phyloP scores from a whole-genome alignment of 2,329 filamentous ascomycete genomes.

The Aspergillus sp. region DNA sequence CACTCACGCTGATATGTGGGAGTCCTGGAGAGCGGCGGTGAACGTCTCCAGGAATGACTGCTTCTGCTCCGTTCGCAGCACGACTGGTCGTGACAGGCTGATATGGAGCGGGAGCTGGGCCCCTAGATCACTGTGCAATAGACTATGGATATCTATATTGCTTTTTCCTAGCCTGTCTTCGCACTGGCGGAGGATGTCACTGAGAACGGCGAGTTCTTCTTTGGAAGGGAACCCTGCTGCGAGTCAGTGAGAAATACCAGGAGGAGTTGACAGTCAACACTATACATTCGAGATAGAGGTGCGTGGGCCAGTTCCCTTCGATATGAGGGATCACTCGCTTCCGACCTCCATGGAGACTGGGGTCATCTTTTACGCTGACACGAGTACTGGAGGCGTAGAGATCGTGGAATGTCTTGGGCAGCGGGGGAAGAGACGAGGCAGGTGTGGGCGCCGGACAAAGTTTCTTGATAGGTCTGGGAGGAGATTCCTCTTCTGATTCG shows the following conservation, averaged over 20 bases:
- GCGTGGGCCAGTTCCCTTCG: slow-evolving; percentile 87
- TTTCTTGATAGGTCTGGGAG: slow-evolving; percentile 26
- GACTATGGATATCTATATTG: slow-evolving; percentile 57
- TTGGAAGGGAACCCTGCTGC: slow-evolving; percentile 41
- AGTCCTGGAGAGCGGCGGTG: slow-evolving; percentile 42
- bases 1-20: slow-evolving; percentile 48
- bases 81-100: slow-evolving; percentile 80
- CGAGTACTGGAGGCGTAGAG: slow-evolving; percentile 83
- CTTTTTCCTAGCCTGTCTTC: slow-evolving; percentile 40
- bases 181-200: slow-evolving; percentile 27
- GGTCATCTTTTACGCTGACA: slow-evolving; percentile 76
- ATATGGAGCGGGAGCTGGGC: slow-evolving; percentile 82
- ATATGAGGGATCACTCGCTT: slow-evolving; percentile 80
- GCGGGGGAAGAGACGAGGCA: slow-evolving; percentile 60
- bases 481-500: slow-evolving; percentile 36
- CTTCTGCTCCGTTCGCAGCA: slow-evolving; percentile 70
- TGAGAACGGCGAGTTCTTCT: slow-evolving; percentile 33
- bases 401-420: slow-evolving; percentile 80
- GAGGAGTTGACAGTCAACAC: neutral
- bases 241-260: slow-evolving; percentile 15
- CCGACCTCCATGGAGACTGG: slow-evolving; percentile 79
- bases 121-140: slow-evolving; percentile 75
- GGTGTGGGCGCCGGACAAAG: slow-evolving; percentile 12
- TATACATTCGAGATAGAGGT: slow-evolving; percentile 92
- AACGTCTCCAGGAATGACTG: slow-evolving; percentile 64